phyloP scores from a whole-genome alignment of 73 alveolate species.

The Paramecium tetraurelia region DNA sequence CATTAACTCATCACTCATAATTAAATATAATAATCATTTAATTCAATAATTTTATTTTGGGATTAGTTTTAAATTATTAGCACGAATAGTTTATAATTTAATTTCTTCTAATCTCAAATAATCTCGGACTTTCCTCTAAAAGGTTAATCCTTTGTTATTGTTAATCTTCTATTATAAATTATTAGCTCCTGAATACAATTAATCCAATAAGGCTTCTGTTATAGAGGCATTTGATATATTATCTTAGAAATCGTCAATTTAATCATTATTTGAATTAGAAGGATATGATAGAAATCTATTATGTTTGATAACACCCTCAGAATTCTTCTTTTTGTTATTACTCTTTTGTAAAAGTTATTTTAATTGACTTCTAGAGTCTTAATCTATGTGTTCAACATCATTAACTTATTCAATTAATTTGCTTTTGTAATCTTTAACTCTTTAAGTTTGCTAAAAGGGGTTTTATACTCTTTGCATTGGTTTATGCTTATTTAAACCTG shows the following conservation, averaged over 20 bases:
- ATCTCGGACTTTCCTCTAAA: not conserved
- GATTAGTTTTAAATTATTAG: slow-evolving; percentile 1
- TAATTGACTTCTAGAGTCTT: not conserved
- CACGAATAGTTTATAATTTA: not conserved
- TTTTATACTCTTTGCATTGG: not conserved
- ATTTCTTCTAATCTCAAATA: not conserved
- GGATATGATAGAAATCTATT: not conserved
- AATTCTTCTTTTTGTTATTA: not conserved
- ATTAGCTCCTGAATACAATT: slow-evolving; percentile 14
- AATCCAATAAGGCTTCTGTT: slow-evolving; percentile 28
- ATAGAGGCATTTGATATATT: slow-evolving; percentile 37
- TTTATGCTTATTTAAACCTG: not conserved
- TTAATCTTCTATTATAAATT: not conserved
- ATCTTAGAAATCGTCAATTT: slow-evolving; percentile 17
- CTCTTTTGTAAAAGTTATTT: not conserved
- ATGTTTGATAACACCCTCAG: not conserved
- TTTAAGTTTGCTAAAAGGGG: not conserved
- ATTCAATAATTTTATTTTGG: not conserved
- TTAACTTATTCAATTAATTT: not conserved
- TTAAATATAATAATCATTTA: not conserved
- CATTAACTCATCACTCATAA: not conserved
- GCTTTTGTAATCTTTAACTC: not conserved
- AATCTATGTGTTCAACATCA: slow-evolving; percentile 1
- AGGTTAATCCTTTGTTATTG: not conserved
- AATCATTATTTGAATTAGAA: not conserved